Evolutionary conservation across 208 protist genomes (phyloP).

Genomic region (Leishmania mexicana): DNA sequence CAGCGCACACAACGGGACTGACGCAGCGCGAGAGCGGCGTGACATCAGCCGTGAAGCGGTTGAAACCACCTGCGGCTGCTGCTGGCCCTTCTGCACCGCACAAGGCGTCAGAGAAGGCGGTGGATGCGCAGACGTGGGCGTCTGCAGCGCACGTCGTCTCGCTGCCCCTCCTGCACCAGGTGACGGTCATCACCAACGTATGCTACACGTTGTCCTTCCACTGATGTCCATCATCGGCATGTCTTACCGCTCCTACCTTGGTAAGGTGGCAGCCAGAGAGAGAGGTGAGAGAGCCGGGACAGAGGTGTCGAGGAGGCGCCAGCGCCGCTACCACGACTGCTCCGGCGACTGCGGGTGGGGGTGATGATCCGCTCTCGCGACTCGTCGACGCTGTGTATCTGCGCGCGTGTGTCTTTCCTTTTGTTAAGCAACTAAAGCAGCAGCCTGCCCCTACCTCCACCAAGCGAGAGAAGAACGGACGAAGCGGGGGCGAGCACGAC

Average conservation of each 20-base stretch:
- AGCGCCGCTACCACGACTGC: not conserved
- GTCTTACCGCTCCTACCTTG: not conserved
- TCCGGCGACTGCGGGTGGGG: not conserved
- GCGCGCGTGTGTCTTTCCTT: not conserved
- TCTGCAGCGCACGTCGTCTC: slow-evolving; percentile 46
- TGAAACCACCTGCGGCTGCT: not conserved
- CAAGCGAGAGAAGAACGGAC: not conserved
- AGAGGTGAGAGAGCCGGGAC: not conserved
- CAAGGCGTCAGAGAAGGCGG: not conserved
- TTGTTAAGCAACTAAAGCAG: slow-evolving; percentile 8
- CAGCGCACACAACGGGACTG: not conserved
- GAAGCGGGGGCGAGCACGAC: not conserved
- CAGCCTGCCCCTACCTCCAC: no score
- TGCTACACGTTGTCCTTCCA: slow-evolving; percentile 21
- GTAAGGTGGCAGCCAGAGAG: not conserved
- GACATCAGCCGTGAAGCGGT: not conserved
- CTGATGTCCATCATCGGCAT: not conserved
- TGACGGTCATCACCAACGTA: slow-evolving; percentile 37
- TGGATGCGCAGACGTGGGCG: slow-evolving; percentile 21
- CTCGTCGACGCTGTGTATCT: not conserved
- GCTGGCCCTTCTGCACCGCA: not conserved
- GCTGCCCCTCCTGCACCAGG: slow-evolving; percentile 40
- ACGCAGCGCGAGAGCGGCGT: not conserved
- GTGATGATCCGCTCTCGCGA: not conserved
- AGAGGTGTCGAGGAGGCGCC: not conserved